A percentile compares a stretch with the other conserved stretches of the same genome.
These are phyloP conservation scores for Eucalyptus polyanthemos DNA, from an alignment of 345 rosid species.

Conservation along the genomic window DNA sequence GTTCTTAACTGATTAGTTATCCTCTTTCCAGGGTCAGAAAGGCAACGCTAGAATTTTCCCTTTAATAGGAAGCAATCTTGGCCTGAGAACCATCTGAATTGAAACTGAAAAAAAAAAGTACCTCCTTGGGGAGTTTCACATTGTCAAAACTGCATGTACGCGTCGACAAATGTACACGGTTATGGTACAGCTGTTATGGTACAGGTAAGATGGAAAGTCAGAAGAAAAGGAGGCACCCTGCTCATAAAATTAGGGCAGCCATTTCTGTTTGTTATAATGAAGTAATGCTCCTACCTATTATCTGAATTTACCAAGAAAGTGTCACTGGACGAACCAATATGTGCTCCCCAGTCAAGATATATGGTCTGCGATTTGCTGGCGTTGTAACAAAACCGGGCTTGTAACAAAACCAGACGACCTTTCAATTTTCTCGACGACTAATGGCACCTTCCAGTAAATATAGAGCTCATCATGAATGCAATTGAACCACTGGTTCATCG, in stretches of 20 bases:
- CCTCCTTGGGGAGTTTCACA: not conserved
- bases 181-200: not conserved
- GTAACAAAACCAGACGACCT: not conserved
- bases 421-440: not conserved
- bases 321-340: not conserved
- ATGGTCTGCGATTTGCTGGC: not conserved
- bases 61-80: not conserved
- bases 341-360: not conserved
- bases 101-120: not conserved
- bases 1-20: no score
- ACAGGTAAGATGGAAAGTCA: not conserved
- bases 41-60: not conserved
- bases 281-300: not conserved
- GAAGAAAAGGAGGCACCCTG: not conserved
- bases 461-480: not conserved
- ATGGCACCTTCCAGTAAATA: not conserved
- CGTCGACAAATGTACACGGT: not conserved
- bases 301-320: not conserved
- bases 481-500: constrained; percentile 17
- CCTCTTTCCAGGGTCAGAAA: not conserved
- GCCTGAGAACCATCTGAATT: not conserved
- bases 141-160: not conserved
- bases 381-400: not conserved
- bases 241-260: not conserved
- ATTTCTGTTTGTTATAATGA: not conserved